Conservation (phyloP, 2,329 filamentous ascomycete species). For the Pseudogymnoascus sp. region DNA sequence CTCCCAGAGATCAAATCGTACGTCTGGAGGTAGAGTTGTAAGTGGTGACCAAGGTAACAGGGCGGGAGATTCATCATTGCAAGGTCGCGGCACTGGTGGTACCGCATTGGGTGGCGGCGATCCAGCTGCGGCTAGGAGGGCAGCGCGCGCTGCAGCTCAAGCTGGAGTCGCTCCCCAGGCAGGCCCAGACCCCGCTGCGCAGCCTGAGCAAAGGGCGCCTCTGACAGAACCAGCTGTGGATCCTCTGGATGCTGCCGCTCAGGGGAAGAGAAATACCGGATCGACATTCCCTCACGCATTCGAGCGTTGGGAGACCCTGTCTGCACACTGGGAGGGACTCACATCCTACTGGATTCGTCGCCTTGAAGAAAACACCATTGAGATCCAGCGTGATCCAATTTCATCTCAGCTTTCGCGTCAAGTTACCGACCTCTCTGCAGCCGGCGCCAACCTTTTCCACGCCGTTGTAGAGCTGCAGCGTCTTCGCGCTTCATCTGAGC, state of each 20-base stretch:
- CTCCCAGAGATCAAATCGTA: slow-evolving; percentile 24
- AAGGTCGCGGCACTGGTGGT: slow-evolving; percentile 23
- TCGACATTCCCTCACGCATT: slow-evolving; percentile 82
- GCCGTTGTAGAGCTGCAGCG: slow-evolving; percentile 94
- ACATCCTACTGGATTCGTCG: slow-evolving; percentile 96
- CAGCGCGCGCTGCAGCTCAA: not conserved
- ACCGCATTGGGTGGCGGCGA: slow-evolving; percentile 23
- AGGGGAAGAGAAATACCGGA: slow-evolving; percentile 18
- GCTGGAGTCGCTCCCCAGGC: not conserved
- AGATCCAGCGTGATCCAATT: slow-evolving; percentile 72
- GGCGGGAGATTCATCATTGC: slow-evolving; percentile 18
- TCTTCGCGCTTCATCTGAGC: slow-evolving; percentile 85
- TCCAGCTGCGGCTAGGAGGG: slow-evolving; percentile 1
- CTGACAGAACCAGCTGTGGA: not conserved
- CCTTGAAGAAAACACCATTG: slow-evolving; percentile 81
- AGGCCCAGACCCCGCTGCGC: not conserved
- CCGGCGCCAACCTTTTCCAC: slow-evolving; percentile 93
- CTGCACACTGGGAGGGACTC: slow-evolving; percentile 94
- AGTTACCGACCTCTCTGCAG: slow-evolving; percentile 93
- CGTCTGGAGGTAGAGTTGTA: slow-evolving; percentile 19
- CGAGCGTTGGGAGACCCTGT: slow-evolving; percentile 93
- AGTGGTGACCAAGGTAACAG: slow-evolving; percentile 14
- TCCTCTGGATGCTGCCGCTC: not conserved
- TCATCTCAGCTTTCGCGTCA: slow-evolving; percentile 85
- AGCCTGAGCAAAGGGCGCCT: slow-evolving; percentile 5